Conservation (phyloP, 345 rosid genomes). For the Ceriops zippeliana region DNA sequence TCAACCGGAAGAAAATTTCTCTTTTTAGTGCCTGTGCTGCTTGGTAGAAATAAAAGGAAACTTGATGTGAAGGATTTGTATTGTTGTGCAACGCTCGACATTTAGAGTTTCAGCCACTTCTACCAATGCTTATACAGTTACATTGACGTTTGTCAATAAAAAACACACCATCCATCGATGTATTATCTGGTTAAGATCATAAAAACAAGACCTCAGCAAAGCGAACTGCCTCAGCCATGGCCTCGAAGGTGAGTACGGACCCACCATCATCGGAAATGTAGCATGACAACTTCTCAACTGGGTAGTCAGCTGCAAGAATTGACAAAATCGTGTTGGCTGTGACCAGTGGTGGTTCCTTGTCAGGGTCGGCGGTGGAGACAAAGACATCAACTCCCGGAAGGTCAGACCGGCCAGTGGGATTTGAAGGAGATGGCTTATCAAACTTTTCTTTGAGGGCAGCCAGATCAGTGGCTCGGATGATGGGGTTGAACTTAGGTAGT, state of each 20-base stretch:
- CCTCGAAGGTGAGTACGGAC: conserved; percentile 85
- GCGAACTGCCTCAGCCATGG: conserved; percentile 91
- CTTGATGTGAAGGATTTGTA: too few relatives aligned
- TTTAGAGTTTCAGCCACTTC: too few relatives aligned
- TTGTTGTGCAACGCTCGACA: too few relatives aligned
- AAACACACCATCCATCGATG: too few relatives aligned
- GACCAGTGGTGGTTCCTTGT: conserved; percentile 89
- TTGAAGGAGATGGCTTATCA: conserved; percentile 62
- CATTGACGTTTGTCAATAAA: too few relatives aligned
- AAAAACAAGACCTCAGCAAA: conserved; percentile 55
- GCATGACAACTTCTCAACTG: conserved; percentile 64
- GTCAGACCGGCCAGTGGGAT: conserved; percentile 85
- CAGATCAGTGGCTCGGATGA: conserved; percentile 78
- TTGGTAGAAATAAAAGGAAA: too few relatives aligned
- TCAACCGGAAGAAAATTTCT: too few relatives aligned
- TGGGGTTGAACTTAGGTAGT: conserved; percentile 80
- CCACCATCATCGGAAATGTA: conserved; percentile 95
- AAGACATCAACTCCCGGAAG: conserved; percentile 81
- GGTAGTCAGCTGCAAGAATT: conserved; percentile 73
- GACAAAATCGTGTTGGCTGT: conserved; percentile 83
- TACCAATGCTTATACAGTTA: too few relatives aligned
- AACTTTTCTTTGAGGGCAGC: conserved; percentile 74
- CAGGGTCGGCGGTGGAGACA: conserved; percentile 89
- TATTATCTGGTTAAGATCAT: background rate
- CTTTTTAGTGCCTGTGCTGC: too few relatives aligned